phyloP scores from a whole-genome alignment of 805 yeast species.

The Yamadazyma philogaea region DNA sequence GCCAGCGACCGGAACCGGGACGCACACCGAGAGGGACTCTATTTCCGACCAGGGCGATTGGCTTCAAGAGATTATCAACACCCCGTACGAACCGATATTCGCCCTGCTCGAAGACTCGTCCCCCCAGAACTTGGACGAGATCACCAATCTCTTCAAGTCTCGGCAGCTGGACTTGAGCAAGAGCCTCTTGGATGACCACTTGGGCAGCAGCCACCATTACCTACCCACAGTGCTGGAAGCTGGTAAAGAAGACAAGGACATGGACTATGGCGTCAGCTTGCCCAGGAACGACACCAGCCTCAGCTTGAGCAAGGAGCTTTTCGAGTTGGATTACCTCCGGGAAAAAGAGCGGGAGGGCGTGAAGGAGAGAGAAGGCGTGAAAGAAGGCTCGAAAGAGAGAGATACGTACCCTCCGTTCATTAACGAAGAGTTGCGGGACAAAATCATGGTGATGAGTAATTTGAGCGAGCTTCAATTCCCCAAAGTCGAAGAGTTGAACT shows the following conservation, averaged over 20 bases:
- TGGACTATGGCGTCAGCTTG: neutral
- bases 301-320: slow-evolving; percentile 4
- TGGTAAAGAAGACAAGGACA: slow-evolving; percentile 24
- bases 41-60: slow-evolving; percentile 45
- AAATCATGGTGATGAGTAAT: slow-evolving; percentile 53
- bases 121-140: slow-evolving; percentile 35
- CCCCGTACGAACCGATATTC: slow-evolving; percentile 61
- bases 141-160: slow-evolving; percentile 59
- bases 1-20: neutral
- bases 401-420: slow-evolving; percentile 2
- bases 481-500: slow-evolving; percentile 68
- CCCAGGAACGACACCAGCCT: neutral
- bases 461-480: slow-evolving; percentile 66
- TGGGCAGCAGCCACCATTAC: neutral
- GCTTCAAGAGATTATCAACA: slow-evolving; percentile 66
- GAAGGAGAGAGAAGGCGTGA: neutral
- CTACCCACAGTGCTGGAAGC: slow-evolving; percentile 5
- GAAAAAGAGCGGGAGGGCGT: too few species aligned
- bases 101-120: slow-evolving; percentile 4
- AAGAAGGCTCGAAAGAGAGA: neutral
- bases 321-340: slow-evolving; percentile 5
- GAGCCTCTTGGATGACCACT: neutral
- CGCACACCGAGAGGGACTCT: slow-evolving; percentile 4
- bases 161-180: slow-evolving; percentile 66
- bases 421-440: slow-evolving; percentile 48